Percentiles rank a stretch among this genome's conserved stretches.
Conservation (phyloP, 1,284 basidiomycete species). For the Cutaneotrichosporon curvatum region DNA sequence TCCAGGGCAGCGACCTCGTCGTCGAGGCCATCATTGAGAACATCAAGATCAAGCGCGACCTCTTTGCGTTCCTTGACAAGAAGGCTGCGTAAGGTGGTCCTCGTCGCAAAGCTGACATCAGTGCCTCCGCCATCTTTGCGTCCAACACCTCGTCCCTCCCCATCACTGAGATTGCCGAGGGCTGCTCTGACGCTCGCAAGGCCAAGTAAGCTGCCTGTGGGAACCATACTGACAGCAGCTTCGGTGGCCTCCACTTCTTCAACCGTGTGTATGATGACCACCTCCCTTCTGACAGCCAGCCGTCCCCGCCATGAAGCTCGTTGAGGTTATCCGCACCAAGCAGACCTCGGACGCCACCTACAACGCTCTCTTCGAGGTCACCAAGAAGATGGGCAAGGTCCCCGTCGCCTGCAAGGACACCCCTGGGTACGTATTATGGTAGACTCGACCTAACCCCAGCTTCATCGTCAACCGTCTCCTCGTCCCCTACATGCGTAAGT, state of each 20-base stretch:
- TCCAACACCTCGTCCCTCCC: constrained; percentile 54
- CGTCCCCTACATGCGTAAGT: constrained; percentile 51
- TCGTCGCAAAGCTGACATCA: not conserved
- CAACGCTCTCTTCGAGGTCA: constrained; percentile 49
- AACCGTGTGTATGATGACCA: constrained; percentile 35
- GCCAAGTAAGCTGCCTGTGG: constrained; percentile 22
- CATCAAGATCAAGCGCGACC: constrained; percentile 52
- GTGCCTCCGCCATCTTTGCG: constrained; percentile 48
- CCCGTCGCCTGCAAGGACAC: constrained; percentile 54
- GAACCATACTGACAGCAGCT: constrained; percentile 23
- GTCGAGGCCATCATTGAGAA: constrained; percentile 57
- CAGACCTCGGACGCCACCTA: constrained; percentile 50
- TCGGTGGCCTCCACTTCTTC: constrained; percentile 54
- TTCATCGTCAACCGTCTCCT: constrained; percentile 54
- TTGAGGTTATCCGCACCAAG: constrained; percentile 52
- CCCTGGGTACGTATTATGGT: constrained; percentile 44
- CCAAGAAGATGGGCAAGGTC: constrained; percentile 51
- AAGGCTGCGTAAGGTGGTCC: constrained; percentile 46
- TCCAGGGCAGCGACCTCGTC: constrained; percentile 51
- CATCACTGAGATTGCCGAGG: constrained; percentile 51
- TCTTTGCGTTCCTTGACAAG: constrained; percentile 51
- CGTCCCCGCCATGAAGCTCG: constrained; percentile 53
- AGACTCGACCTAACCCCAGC: constrained; percentile 32
- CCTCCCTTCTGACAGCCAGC: constrained; percentile 14
- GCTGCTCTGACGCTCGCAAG: constrained; percentile 40